phyloP scores from a whole-genome alignment of 495 filamentous ascomycete species.

The Terfezia claveryi region DNA sequence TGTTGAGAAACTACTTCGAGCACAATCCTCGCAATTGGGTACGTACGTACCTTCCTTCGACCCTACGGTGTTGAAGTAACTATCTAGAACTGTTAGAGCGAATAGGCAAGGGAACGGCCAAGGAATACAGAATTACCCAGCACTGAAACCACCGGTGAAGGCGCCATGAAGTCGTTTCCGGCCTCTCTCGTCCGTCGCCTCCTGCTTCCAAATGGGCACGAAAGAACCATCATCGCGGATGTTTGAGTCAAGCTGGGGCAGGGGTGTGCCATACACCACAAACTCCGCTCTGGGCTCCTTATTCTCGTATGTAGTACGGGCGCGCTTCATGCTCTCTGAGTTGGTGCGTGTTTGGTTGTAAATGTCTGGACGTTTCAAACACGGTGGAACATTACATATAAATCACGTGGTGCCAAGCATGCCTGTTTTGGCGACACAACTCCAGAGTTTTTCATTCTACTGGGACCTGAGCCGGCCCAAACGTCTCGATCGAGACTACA shows the following conservation, averaged over 20 bases:
- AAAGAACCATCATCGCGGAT: conserved; percentile 83
- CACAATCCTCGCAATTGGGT: not conserved
- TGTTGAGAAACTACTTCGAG: too few relatives aligned
- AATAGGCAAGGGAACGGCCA: not conserved
- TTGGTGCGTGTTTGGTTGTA: too few relatives aligned
- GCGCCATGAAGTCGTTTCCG: conserved; percentile 84
- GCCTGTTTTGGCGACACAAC: too few relatives aligned
- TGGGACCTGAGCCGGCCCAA: too few relatives aligned
- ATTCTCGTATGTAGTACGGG: conserved; percentile 53
- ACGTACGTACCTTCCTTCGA: conserved; percentile 53
- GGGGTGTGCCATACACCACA: conserved; percentile 63
- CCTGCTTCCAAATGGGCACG: conserved; percentile 89
- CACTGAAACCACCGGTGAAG: conserved; percentile 91
- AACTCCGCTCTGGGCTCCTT: conserved; percentile 54
- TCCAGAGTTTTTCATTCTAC: too few relatives aligned
- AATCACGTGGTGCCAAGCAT: too few relatives aligned
- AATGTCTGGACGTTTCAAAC: too few relatives aligned
- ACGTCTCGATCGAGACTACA: too few relatives aligned
- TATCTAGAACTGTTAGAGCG: conserved; percentile 17
- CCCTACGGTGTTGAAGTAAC: conserved; percentile 94
- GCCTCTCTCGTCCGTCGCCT: conserved; percentile 82
- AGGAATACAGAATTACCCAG: conserved; percentile 41
- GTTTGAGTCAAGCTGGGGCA: conserved; percentile 58
- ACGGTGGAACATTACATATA: too few relatives aligned
- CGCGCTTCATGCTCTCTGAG: conserved; percentile 34